Evolutionary conservation across 1,284 basidiomycete genomes (phyloP), one percentile per base, ranked within the genome.

Genomic region (Leccinum subrobustum): DNA sequence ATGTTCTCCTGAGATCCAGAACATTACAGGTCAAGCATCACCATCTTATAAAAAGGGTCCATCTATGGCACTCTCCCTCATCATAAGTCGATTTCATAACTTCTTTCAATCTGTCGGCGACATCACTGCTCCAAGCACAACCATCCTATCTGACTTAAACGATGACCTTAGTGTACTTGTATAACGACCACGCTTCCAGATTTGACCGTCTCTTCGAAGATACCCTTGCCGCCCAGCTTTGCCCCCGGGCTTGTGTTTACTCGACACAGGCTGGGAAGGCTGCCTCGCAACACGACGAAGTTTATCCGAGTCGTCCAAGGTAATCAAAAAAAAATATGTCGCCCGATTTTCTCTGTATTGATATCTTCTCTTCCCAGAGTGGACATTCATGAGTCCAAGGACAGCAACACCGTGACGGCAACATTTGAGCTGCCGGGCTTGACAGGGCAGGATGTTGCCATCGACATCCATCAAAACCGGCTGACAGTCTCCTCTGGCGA

Each of bases 361-460:
- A 59, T 12, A 20, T 11, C 11, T 2, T 14, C 6, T 52, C n/a
- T 18, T 35, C 6, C 33, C 33, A 77, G 69, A 68, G 74, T 71
- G 67, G 75, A 75, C 56, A 61, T 74, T 14, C 65, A 71, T 56
- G 77, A 79, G 60, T 68, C 77, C 55, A 60, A 68, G 8, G 71
- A 77, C 14, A 54, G 66, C 35, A 78, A 79, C 57, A 65, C 65
- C 14, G 71, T 80, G 29, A 77, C 73, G 3, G 77, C 76, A 35
- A 35, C 12, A 35, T 6, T 35, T 35, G 33, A 35, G 33, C 33
- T 35, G 33, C 33, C 33, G 33, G 80, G 80, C 4, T 52, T 80
- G 44, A 73, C 69, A 29, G 0, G 31, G 31, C 31, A 33, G 31
- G 31, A 33, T 33, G 11, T 33, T 33, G 31, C 31, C 31, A 31